Percentiles rank a stretch among this genome's conserved stretches.
These are phyloP conservation scores for Penicillium fimorum DNA, from an alignment of 495 filamentous ascomycete species.

Conservation along the genomic window DNA sequence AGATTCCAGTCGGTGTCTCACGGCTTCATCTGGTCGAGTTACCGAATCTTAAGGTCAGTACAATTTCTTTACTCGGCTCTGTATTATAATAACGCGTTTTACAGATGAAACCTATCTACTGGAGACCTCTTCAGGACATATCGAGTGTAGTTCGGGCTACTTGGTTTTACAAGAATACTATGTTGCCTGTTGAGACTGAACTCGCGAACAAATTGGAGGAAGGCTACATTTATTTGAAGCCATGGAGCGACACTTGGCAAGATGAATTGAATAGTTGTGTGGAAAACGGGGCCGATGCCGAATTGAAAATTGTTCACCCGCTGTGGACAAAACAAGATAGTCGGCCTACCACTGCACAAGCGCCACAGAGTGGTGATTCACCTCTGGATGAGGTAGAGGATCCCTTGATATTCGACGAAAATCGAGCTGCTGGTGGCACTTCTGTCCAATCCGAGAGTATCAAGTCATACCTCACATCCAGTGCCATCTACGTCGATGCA, in stretches of 20 bases:
- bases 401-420: constrained; percentile 27
- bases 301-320: constrained; percentile 81
- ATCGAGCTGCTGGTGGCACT: constrained; percentile 44
- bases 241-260: constrained; percentile 90
- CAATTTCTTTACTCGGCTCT: not conserved
- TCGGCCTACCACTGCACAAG: constrained; percentile 27
- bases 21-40: constrained; percentile 63
- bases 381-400: constrained; percentile 11
- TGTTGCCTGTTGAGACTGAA: constrained; percentile 83
- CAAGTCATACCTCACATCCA: constrained; percentile 61
- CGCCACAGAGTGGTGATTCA: constrained; percentile 18
- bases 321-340: constrained; percentile 64
- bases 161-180: constrained; percentile 96
- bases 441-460: constrained; percentile 29
- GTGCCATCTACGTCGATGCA: constrained; percentile 79
- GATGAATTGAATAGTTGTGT: constrained; percentile 90
- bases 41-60: constrained; percentile 46
- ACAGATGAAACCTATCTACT: constrained; percentile 95
- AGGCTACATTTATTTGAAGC: constrained; percentile 80
- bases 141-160: constrained; percentile 80
- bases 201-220: constrained; percentile 89
- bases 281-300: constrained; percentile 84
- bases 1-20: constrained; percentile 72
- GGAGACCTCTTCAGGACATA: constrained; percentile 92
- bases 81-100: constrained; percentile 3